Evolutionary conservation across 2,329 filamentous ascomycete species (phyloP), one percentile per base, ranked within the genome.

Genomic region (Penicillium polonicum): DNA sequence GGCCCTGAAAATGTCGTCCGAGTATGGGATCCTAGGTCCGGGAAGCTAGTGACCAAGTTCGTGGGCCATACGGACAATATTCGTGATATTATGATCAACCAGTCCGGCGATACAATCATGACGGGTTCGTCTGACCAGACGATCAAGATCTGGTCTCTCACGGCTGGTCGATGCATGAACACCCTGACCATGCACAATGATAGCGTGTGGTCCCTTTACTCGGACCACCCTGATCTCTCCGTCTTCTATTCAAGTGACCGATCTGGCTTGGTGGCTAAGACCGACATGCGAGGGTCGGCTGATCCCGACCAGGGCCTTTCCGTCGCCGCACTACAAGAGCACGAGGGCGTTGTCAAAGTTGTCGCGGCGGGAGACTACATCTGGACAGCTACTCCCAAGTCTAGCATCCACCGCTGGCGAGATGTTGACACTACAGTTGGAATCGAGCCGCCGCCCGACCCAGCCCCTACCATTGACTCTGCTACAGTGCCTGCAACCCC

Each of bases 161-260:
- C 90, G 12, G 93, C 92, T 23, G 94, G 94, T 55, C 85, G 94
- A 66, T 99, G 94, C 81, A 93, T 97, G 88, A 91, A 97, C 76
- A 99, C 94, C 0, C 84, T 99, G 67, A 97, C 92, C 54, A 99
- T 99, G 94, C 94, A 99, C 77, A 96, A 96, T 71, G 92, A 96
- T 71, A 97, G 92, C 72, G 91, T 99, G 23, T 99, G 94, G 94
- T 95, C 91, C 1, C 81, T 99, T 23, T 96, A 89, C 75, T 97
- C 94, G 0, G 88, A 93, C 53, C 86, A 96, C 67, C 92, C 92
- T 0, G 84, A 89, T 58, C 83, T 99, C 4, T 88, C 88, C 10
- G 85, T 96, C 31, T 97, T 99, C 75, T 97, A 97, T 78, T 97
- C 93, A 55, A 90, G 89, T 66, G 94, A 99, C 75, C 88, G 93